Percentiles rank a stretch among this genome's conserved stretches.
Conservation (phyloP, 1,284 basidiomycete species). For the Leccinum variabile region DNA sequence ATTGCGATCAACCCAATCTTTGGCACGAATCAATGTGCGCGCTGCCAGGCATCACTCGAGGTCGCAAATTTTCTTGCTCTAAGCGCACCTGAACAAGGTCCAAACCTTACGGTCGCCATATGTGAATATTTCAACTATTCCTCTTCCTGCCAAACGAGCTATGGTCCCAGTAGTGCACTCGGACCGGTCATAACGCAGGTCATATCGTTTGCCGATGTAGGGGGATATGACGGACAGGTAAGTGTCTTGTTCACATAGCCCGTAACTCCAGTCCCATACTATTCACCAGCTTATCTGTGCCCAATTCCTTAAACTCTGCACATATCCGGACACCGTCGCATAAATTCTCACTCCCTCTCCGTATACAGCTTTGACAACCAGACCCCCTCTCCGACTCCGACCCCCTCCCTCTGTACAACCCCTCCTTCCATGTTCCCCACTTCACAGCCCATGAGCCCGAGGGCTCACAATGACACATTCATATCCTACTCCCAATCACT, state of each 20-base stretch:
- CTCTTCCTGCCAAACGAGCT: conserved; percentile 50
- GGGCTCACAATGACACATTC: conserved; percentile 40
- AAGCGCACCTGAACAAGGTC: conserved; percentile 62
- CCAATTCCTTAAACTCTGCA: conserved; percentile 53
- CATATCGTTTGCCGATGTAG: conserved; percentile 62
- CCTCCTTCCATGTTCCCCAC: conserved; percentile 20
- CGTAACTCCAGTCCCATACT: conserved; percentile 23
- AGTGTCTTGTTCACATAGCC: conserved; percentile 15
- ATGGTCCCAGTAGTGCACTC: conserved; percentile 45
- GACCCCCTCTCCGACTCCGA: not conserved
- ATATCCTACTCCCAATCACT: conserved; percentile 59
- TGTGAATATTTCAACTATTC: conserved; percentile 63
- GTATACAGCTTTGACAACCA: conserved; percentile 6
- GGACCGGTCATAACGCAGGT: conserved; percentile 69
- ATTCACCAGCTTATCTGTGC: conserved; percentile 49
- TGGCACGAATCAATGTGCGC: conserved; percentile 52
- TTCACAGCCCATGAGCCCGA: conserved; percentile 13
- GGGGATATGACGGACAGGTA: conserved; percentile 70
- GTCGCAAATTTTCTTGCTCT: conserved; percentile 66
- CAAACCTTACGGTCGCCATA: conserved; percentile 55
- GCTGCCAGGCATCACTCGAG: conserved; percentile 62
- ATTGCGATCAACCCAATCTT: conserved; percentile 54
- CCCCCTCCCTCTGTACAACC: too few relatives aligned
- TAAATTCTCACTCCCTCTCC: conserved; percentile 25
- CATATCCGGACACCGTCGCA: conserved; percentile 45